These are phyloP conservation scores for Galerina sulciceps DNA, from an alignment of 768 basidiomycete genomes.

Conservation along the genomic window DNA sequence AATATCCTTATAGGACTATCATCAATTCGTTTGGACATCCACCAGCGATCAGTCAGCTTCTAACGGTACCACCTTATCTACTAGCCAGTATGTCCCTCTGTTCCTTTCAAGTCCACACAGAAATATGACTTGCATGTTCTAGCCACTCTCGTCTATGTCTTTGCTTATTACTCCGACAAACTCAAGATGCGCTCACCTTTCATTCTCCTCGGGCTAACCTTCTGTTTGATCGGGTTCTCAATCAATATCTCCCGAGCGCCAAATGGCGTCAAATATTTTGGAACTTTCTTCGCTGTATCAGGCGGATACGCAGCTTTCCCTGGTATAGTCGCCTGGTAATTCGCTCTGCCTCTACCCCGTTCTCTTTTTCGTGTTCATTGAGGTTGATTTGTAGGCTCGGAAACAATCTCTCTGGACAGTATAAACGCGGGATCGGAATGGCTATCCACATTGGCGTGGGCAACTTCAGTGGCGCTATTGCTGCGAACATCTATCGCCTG, in stretches of 20 bases:
- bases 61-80: constrained; percentile 74
- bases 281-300: constrained; percentile 68
- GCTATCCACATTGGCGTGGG: constrained; percentile 72
- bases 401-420: constrained; percentile 70
- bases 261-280: constrained; percentile 68
- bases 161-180: constrained; percentile 64
- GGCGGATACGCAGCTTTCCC: constrained; percentile 67
- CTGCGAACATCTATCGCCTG: constrained; percentile 63
- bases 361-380: neutral
- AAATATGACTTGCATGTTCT: neutral
- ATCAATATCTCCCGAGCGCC: constrained; percentile 64
- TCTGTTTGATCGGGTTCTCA: constrained; percentile 60
- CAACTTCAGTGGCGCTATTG: constrained; percentile 67
- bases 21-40: constrained; percentile 63
- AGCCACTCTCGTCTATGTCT: constrained; percentile 57
- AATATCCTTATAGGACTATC: constrained; percentile 54
- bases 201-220: constrained; percentile 52
- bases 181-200: constrained; percentile 58
- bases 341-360: neutral
- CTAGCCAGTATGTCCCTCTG: constrained; percentile 54
- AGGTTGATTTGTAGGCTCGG: constrained; percentile 49
- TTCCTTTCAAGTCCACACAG: neutral
- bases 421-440: constrained; percentile 72
- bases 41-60: constrained; percentile 59
- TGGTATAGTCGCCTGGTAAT: constrained; percentile 71